Conservation (phyloP, 768 basidiomycete genomes). For the Amanita brunnescens region DNA sequence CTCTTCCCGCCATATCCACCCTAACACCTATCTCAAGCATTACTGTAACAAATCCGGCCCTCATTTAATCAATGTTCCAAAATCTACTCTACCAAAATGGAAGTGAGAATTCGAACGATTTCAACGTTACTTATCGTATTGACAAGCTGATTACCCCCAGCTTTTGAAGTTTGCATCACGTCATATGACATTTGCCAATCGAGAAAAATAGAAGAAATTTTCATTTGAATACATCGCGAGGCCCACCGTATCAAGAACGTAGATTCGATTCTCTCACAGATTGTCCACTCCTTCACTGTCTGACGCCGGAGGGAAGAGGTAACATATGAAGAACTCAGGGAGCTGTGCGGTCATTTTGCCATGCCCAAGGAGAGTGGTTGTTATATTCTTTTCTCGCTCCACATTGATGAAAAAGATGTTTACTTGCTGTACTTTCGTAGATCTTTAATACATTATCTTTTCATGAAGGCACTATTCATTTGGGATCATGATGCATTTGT, state of each 20-base stretch:
- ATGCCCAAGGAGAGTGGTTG: too few relatives aligned
- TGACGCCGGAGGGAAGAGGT: conserved; percentile 79
- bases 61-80: conserved; percentile 95
- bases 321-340: too few relatives aligned
- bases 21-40: conserved; percentile 81
- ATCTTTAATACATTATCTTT: neutral
- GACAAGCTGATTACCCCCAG: conserved; percentile 75
- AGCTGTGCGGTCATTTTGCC: too few relatives aligned
- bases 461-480: neutral
- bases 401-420: neutral
- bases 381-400: too few relatives aligned
- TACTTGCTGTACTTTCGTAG: neutral
- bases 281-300: conserved; percentile 84
- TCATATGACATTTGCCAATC: conserved; percentile 96
- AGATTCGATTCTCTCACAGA: conserved; percentile 90
- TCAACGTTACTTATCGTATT: too few relatives aligned
- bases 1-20: conserved; percentile 95
- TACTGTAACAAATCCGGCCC: conserved; percentile 70
- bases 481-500: neutral
- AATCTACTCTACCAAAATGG: conserved; percentile 98
- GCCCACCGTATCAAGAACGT: conserved; percentile 99
- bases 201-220: conserved; percentile 89
- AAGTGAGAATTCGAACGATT: too few relatives aligned
- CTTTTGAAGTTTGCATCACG: conserved; percentile 93
- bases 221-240: conserved; percentile 96